phyloP scores from a whole-genome alignment of 108 stramenopile genomes.

The Chaetoceros tenuissimus region DNA sequence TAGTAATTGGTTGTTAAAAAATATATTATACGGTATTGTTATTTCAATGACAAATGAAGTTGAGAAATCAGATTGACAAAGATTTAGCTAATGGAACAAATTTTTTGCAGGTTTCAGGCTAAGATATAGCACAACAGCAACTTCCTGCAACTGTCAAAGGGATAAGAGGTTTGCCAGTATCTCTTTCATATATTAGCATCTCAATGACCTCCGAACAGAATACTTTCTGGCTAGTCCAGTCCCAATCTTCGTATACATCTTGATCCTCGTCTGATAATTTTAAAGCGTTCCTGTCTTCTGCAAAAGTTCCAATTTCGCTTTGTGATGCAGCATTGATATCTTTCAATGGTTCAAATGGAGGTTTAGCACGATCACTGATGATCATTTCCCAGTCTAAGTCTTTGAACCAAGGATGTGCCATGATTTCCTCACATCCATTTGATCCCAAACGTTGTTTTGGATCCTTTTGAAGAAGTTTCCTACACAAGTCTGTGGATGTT shows the following conservation, averaged over 20 bases:
- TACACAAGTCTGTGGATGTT: slow-evolving; percentile 74
- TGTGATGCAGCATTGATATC: slow-evolving; percentile 90
- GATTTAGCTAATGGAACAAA: too few species aligned
- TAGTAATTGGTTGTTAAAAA: too few species aligned
- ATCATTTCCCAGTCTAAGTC: slow-evolving; percentile 79
- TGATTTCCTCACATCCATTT: slow-evolving; percentile 81
- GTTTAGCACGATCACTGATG: slow-evolving; percentile 50
- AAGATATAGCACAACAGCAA: slow-evolving; percentile 63
- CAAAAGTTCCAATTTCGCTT: slow-evolving; percentile 79
- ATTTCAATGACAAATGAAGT: too few species aligned
- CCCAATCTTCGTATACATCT: slow-evolving; percentile 65
- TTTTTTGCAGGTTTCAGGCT: too few species aligned
- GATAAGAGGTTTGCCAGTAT: slow-evolving; percentile 66
- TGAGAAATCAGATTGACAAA: too few species aligned
- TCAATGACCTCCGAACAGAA: slow-evolving; percentile 82
- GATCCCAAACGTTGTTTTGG: slow-evolving; percentile 69
- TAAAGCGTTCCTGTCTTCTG: slow-evolving; percentile 63
- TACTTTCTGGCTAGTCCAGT: slow-evolving; percentile 72
- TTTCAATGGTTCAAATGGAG: slow-evolving; percentile 85
- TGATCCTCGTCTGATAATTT: slow-evolving; percentile 63
- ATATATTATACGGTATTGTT: too few species aligned
- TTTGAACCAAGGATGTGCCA: slow-evolving; percentile 89
- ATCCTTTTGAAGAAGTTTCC: slow-evolving; percentile 68
- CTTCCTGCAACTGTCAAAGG: slow-evolving; percentile 36
- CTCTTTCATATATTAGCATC: slow-evolving; percentile 79